Base-by-base conservation (phyloP, 495 filamentous ascomycete genomes). In the Xylaria castorea region DNA sequence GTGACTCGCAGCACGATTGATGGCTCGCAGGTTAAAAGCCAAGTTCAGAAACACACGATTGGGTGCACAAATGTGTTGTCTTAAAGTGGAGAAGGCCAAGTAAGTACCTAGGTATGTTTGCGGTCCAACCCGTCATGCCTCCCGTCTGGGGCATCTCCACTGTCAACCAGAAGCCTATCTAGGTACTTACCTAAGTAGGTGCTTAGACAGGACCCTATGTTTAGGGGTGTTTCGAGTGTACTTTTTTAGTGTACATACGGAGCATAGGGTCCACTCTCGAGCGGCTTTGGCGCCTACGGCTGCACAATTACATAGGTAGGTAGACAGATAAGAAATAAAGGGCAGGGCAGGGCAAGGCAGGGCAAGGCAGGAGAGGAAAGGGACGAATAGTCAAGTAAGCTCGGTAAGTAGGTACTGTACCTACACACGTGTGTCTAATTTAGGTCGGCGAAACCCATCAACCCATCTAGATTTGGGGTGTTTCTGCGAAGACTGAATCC, bases 251-350 rank as follows among this genome's bases (percentile, higher is more conserved):
- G 20, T 27, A 30, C 8, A n/a, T 1, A 36, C 9, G 7, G 34
- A 32, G n/a, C 18, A 2, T 40, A 27, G 22, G 61, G 3, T 5
- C 61, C 38, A 42, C 61, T 42, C 5, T 34, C 61, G 4, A 30
- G 61, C 61, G 61, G 22, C 61, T 64, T 27, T 44, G 38, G 61
- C 61, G 61, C 38, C 61, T 61, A 60, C 20, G 3, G 58, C n/a
- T 61, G 25, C 58, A 36, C n/a, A 3, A 34, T 36, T 32, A 36
- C 30, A 12, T 11, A 38, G 8, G 12, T 36, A 38, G 18, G 36
- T 27, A 57, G 22, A n/a, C n/a, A n/a, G n/a, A n/a, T n/a, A n/a
- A n/a, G n/a, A 4, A 1, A 30, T 32, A 9, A 51, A 51, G 48
- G 48, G 48, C 48, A 14, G 42, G 42, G n/a, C n/a, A 12, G 9